Conservation (phyloP, 805 yeast genomes). For the Torulaspora delbrueckii region DNA sequence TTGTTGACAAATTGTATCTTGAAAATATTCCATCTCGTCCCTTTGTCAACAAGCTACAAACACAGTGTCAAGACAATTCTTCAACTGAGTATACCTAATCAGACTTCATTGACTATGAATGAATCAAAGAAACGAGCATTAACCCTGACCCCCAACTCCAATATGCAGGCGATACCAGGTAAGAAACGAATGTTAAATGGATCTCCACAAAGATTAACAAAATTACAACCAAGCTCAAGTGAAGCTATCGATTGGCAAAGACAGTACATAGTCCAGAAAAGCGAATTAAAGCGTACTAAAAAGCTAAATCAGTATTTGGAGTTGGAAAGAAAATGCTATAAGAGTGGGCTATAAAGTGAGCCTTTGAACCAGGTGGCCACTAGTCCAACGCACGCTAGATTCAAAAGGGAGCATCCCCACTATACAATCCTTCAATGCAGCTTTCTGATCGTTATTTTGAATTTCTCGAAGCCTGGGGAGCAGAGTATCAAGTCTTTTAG, state of each 20-base stretch:
- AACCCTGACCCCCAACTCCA: slow-evolving; percentile 17
- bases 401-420: slow-evolving; percentile 43
- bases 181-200: slow-evolving; percentile 10
- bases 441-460: slow-evolving; percentile 4
- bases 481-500: slow-evolving; percentile 8
- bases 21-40: neutral
- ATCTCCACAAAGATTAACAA: slow-evolving; percentile 15
- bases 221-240: neutral
- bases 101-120: neutral
- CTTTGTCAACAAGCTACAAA: neutral
- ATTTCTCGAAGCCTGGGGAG: slow-evolving; percentile 26
- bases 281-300: slow-evolving; percentile 20
- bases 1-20: neutral
- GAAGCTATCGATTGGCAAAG: slow-evolving; percentile 20
- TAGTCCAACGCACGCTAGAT: slow-evolving; percentile 39
- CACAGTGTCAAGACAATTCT: neutral
- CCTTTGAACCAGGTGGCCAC: slow-evolving; percentile 13
- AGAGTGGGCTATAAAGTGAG: slow-evolving; percentile 5
- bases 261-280: slow-evolving; percentile 16
- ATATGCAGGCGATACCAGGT: slow-evolving; percentile 7
- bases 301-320: slow-evolving; percentile 24
- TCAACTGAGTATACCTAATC: neutral
- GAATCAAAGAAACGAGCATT: slow-evolving; percentile 18
- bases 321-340: slow-evolving; percentile 18
- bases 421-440: slow-evolving; percentile 35